Percentiles rank a stretch among this genome's conserved stretches.
Evolutionary conservation across 352 stramenopile species (phyloP).

Genomic region (Phytophthora colocasiae): DNA sequence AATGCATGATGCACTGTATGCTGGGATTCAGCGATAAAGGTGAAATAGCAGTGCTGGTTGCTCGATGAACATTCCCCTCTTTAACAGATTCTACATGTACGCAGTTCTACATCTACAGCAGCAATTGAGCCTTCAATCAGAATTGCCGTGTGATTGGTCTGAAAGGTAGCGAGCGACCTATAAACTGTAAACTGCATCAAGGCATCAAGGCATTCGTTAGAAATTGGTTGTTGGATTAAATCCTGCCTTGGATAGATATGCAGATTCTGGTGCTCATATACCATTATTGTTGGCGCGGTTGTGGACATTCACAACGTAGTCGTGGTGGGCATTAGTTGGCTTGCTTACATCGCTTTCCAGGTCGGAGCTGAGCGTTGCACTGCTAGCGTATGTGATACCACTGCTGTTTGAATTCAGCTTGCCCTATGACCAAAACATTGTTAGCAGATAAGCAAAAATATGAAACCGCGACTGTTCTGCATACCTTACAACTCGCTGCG

Average conservation of each 20-base stretch:
- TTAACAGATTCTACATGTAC: neutral
- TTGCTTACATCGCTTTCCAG: conserved; percentile 26
- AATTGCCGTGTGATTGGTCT: conserved; percentile 1
- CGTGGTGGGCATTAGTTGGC: conserved; percentile 14
- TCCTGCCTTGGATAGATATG: conserved; percentile 5
- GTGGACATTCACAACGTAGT: conserved; percentile 43
- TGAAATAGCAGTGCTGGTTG: too few species aligned
- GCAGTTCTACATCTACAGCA: neutral
- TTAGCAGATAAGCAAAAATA: conserved; percentile 3
- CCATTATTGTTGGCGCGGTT: conserved; percentile 27
- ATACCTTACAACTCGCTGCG: conserved; percentile 48
- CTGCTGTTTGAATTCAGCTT: conserved; percentile 25
- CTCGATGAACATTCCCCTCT: neutral
- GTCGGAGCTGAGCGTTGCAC: conserved; percentile 23
- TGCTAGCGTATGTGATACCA: conserved; percentile 37
- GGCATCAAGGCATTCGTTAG: conserved; percentile 6
- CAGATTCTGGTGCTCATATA: conserved; percentile 27
- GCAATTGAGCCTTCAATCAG: neutral
- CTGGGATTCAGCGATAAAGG: too few species aligned
- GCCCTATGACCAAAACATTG: conserved; percentile 13
- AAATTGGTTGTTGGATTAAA: conserved; percentile 21
- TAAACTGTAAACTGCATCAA: conserved; percentile 12
- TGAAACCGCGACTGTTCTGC: neutral
- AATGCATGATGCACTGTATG: too few species aligned
- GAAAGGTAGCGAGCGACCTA: conserved; percentile 3